phyloP scores from a whole-genome alignment of 139 green algal species.

The Closterium sp. region DNA sequence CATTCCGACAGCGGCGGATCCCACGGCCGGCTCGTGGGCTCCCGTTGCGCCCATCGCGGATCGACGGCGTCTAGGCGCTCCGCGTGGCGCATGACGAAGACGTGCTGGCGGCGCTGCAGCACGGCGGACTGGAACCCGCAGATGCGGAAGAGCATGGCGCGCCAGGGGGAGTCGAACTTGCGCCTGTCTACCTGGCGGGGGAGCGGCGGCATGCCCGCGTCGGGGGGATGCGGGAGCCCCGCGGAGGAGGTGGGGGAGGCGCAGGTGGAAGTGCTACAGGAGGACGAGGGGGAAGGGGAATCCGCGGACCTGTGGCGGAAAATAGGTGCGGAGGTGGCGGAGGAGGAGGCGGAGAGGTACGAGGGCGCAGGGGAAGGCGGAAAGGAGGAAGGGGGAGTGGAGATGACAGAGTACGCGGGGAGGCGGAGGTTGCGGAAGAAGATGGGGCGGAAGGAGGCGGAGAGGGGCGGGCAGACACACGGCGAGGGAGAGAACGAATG shows the following conservation, averaged over 20 bases:
- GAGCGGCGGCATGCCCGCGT: neutral
- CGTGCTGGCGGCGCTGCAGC: slow-evolving; percentile 12
- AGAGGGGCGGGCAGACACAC: neutral
- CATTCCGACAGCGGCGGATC: slow-evolving; percentile 46
- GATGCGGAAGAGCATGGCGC: slow-evolving; percentile 4
- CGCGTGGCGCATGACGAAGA: slow-evolving; percentile 47
- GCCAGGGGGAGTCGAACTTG: neutral
- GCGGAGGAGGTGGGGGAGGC: neutral
- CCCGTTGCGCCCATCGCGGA: slow-evolving; percentile 8
- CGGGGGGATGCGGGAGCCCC: neutral
- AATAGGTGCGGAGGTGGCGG: neutral
- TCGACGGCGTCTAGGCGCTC: slow-evolving; percentile 29
- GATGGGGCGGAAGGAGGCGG: neutral
- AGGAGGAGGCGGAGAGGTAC: neutral
- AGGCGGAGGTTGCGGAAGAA: neutral
- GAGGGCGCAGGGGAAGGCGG: neutral
- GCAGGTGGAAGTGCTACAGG: neutral
- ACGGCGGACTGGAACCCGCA: neutral
- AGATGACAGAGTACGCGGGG: neutral
- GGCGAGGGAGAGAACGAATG: neutral
- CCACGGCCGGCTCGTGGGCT: slow-evolving; percentile 19
- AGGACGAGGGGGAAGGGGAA: neutral
- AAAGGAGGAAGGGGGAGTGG: neutral
- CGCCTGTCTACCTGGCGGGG: neutral
- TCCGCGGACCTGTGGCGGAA: neutral